Evolutionary conservation across 371 early-diverging fungal species (phyloP), one percentile per base, ranked within the genome.

Genomic region (Fennellomyces sp.): DNA sequence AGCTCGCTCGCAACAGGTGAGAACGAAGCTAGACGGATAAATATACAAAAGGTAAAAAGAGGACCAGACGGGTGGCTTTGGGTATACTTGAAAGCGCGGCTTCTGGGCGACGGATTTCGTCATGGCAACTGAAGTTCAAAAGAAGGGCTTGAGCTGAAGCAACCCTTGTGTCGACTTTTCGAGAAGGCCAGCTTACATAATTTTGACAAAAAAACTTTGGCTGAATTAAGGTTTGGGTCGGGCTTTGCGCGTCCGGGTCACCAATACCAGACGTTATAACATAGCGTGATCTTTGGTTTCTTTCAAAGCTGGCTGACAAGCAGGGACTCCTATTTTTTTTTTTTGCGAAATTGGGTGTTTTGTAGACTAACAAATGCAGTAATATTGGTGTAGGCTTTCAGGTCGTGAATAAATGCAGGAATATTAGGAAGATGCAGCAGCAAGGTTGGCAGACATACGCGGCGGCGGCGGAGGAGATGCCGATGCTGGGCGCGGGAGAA

Each of bases 341-440:
- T n/a, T n/a, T n/a, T n/a, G n/a, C n/a, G n/a, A n/a, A n/a, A n/a
- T n/a, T 39, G 39, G n/a, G 39, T 13, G 39, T 33, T 33, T n/a
- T 39, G 2, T 1, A 1, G 5, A n/a, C 13, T 11, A 39, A 39
- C 4, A 39, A n/a, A 39, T 39, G 39, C 39, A 39, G 39, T 39
- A 39, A 39, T 39, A 39, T 39, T 39, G 39, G 17, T 11, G 39
- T 39, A 13, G 13, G 39, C 8, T 1, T 35, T 35, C 4, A 39
- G 12, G 39, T 39, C 1, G 2, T n/a, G 17, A 5, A 4, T 39
- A 13, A 45, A 45, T 21, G 45, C 45, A 45, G 45, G 45, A 45
- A 45, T 45, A 45, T 45, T 45, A 45, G 5, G 45, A 45, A 10
- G 41, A 23, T 45, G 45, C 45, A 45, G 39, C 39, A 39, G 15